Percentiles rank a stretch among this genome's conserved stretches.
Evolutionary conservation across 139 green algal species (phyloP).

Genomic region (Zygnema circumcarinatum): DNA sequence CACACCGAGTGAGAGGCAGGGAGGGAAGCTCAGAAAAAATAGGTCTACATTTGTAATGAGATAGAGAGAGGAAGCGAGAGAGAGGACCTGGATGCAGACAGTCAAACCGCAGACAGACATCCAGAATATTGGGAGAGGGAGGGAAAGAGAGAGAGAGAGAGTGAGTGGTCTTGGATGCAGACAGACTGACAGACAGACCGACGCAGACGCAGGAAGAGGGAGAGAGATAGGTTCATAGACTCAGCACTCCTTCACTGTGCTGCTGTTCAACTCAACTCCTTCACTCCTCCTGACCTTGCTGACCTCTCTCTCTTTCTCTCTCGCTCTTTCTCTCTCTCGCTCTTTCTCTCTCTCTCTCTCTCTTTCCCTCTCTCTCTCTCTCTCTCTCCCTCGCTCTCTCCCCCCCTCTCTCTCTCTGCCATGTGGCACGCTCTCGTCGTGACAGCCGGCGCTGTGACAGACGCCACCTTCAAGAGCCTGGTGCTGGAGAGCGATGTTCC

Average conservation of each 20-base stretch:
- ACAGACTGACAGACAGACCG: too few species aligned
- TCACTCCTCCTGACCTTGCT: neutral
- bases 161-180: too few species aligned
- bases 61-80: too few species aligned
- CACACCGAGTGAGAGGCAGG: too few species aligned
- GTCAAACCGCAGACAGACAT: too few species aligned
- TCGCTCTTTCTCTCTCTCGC: neutral
- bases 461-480: constrained; percentile 82
- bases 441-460: constrained; percentile 72
- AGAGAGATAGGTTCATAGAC: too few species aligned
- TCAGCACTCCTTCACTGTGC: neutral
- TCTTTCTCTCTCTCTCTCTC: neutral
- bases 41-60: too few species aligned
- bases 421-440: neutral
- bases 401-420: neutral
- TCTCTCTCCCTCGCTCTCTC: neutral
- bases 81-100: too few species aligned
- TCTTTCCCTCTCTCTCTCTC: neutral
- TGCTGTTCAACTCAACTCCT: neutral
- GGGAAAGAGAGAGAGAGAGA: too few species aligned
- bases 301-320: neutral
- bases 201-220: too few species aligned
- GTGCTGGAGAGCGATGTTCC: constrained; percentile 85
- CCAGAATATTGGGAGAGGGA: too few species aligned
- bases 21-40: too few species aligned